phyloP scores from a whole-genome alignment of 306 rosid genomes.

The Fagus sylvatica region DNA sequence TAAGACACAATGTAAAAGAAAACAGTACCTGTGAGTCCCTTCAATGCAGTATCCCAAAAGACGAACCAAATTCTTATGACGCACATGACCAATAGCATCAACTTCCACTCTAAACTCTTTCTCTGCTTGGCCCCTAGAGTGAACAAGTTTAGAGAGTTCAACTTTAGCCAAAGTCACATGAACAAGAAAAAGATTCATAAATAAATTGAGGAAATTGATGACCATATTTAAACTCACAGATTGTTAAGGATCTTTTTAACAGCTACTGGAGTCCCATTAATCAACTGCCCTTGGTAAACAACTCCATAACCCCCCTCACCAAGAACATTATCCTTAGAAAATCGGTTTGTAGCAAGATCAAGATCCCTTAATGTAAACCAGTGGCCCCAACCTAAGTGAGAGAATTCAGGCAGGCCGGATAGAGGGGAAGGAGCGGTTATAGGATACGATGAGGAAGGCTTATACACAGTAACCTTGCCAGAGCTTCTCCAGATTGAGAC shows the following conservation, averaged over 20 bases:
- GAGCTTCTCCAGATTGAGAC: conserved; percentile 80
- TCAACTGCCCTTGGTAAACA: conserved; percentile 73
- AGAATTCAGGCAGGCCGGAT: too few relatives aligned
- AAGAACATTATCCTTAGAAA: conserved; percentile 69
- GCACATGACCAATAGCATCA: too few relatives aligned
- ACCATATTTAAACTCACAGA: conserved; percentile 55
- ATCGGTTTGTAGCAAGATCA: too few relatives aligned
- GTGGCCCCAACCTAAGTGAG: too few relatives aligned
- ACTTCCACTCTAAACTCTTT: conserved; percentile 87
- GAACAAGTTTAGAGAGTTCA: conserved; percentile 19
- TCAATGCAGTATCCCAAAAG: too few relatives aligned
- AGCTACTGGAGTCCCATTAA: conserved; percentile 86
- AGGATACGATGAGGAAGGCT: conserved; percentile 67
- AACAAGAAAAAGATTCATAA: conserved; percentile 23
- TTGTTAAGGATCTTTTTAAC: conserved; percentile 93
- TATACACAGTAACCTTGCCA: conserved; percentile 47
- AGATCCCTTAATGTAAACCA: too few relatives aligned
- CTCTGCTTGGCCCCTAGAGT: conserved; percentile 90
- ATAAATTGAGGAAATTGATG: conserved; percentile 7
- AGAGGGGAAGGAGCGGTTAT: conserved; percentile 80
- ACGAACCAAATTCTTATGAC: too few relatives aligned
- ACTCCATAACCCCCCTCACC: conserved; percentile 98
- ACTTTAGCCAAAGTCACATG: conserved; percentile 13
- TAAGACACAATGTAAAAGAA: conserved; percentile 13
- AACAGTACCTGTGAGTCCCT: conserved; percentile 76